Evolutionary conservation across 2,329 filamentous ascomycete species (phyloP).

Genomic region (Apiospora saccharicola): DNA sequence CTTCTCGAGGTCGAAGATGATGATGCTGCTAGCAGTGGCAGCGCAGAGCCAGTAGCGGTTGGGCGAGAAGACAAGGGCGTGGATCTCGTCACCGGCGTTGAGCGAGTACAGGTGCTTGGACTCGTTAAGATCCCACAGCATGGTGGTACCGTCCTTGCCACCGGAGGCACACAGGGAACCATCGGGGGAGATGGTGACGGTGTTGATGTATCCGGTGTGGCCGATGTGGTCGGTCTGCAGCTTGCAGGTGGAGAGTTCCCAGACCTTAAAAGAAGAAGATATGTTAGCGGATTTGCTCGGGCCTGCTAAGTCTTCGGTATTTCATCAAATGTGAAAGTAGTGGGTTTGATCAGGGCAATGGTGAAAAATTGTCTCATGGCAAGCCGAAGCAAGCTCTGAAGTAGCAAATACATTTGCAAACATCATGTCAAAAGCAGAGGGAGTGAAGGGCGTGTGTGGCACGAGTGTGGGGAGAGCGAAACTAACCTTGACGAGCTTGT

Average conservation of each 20-base stretch:
- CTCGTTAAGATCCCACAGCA: slow-evolving; percentile 99
- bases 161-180: slow-evolving; percentile 98
- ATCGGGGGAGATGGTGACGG: slow-evolving; percentile 99
- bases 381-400: slow-evolving; percentile 87
- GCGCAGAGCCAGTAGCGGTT: slow-evolving; percentile 99
- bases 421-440: slow-evolving; percentile 75
- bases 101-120: slow-evolving; percentile 99
- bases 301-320: background rate
- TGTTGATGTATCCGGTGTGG: slow-evolving; percentile 99
- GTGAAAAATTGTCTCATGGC: slow-evolving; percentile 99
- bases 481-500: slow-evolving; percentile 98
- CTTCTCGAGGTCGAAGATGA: slow-evolving; percentile 99
- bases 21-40: slow-evolving; percentile 95
- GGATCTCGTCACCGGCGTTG: slow-evolving; percentile 99
- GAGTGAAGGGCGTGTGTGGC: slow-evolving; percentile 18
- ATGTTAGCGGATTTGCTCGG: background rate
- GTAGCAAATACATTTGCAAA: slow-evolving; percentile 99
- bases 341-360: slow-evolving; percentile 74
- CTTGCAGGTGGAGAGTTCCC: slow-evolving; percentile 99
- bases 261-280: slow-evolving; percentile 71
- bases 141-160: slow-evolving; percentile 99
- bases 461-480: slow-evolving; percentile 11
- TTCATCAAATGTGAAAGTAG: slow-evolving; percentile 5
- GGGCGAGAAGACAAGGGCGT: slow-evolving; percentile 99
- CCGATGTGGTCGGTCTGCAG: slow-evolving; percentile 99